Evolutionary conservation across 2,329 filamentous ascomycete genomes (phyloP).

Genomic region (Hypoxylon sp.): DNA sequence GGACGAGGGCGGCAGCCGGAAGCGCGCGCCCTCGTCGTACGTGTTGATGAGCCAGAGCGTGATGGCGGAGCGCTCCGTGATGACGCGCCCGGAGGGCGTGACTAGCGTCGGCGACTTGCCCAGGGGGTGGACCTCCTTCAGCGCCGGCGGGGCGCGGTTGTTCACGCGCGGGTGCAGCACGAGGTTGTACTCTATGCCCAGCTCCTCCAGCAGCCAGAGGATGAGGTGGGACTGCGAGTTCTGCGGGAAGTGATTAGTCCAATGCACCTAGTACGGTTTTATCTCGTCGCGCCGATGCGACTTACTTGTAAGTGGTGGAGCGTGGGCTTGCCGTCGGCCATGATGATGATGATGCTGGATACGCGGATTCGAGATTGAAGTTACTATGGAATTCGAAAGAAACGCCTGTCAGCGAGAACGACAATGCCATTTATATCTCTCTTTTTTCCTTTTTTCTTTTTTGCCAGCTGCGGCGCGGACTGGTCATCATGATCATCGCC

Average conservation of each 20-base stretch:
- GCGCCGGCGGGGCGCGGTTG: conserved; percentile 20
- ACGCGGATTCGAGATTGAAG: not conserved
- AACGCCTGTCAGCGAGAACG: no score
- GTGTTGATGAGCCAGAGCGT: conserved; percentile 38
- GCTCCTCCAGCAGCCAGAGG: conserved; percentile 43
- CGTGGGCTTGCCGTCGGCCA: conserved; percentile 36
- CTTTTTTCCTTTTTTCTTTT: no score
- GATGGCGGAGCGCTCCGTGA: conserved; percentile 42
- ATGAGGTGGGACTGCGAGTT: conserved; percentile 41
- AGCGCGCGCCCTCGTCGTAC: conserved; percentile 34
- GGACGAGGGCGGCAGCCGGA: conserved; percentile 19
- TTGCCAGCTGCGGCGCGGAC: not conserved
- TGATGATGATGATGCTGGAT: conserved; percentile 23
- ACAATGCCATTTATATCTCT: not conserved
- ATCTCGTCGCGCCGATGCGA: no score
- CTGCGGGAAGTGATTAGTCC: conserved; percentile 18
- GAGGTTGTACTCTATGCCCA: conserved; percentile 42
- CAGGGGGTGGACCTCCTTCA: conserved; percentile 34
- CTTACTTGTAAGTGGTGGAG: conserved; percentile 40
- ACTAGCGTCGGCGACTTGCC: conserved; percentile 43
- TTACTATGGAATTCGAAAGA: not conserved
- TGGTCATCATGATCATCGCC: not conserved
- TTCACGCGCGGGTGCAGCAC: conserved; percentile 31
- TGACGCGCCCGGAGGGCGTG: conserved; percentile 35
- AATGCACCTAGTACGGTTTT: no score